Conservation (phyloP, 371 early-diverging fungal genomes). For the Umbelopsis sp. region DNA sequence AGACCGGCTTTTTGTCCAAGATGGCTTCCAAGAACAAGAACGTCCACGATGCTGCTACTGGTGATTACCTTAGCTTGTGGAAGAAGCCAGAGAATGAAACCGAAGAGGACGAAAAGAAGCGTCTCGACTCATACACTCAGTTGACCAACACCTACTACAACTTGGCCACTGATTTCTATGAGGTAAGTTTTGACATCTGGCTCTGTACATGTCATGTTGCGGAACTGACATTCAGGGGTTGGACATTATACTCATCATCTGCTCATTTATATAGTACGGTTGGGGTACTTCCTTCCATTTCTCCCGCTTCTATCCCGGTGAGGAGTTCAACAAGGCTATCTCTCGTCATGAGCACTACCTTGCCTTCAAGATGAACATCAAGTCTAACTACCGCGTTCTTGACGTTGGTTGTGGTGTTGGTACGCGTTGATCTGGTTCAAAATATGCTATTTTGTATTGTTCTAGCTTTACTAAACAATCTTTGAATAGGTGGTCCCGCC, state of each 20-base stretch:
- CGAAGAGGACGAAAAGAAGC: conserved; percentile 53
- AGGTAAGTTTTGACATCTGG: conserved; percentile 43
- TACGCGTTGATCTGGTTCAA: conserved; percentile 28
- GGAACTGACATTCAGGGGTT: conserved; percentile 4
- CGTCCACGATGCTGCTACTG: conserved; percentile 56
- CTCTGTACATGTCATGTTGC: background rate
- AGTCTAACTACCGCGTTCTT: conserved; percentile 70
- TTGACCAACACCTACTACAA: conserved; percentile 84
- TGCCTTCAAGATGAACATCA: conserved; percentile 74
- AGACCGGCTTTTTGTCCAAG: conserved; percentile 54
- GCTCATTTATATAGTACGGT: conserved; percentile 52
- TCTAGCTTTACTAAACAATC: conserved; percentile 20
- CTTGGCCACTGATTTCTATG: conserved; percentile 86
- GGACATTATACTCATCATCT: conserved; percentile 8
- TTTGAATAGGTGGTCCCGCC: conserved; percentile 77
- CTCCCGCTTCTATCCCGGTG: conserved; percentile 76
- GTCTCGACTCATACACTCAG: conserved; percentile 66
- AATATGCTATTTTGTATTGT: conserved; percentile 20
- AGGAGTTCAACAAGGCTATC: conserved; percentile 80
- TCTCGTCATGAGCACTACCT: conserved; percentile 92
- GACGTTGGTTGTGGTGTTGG: conserved; percentile 94
- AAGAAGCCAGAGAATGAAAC: conserved; percentile 51
- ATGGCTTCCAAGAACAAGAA: conserved; percentile 58
- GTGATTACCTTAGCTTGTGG: conserved; percentile 69
- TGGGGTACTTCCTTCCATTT: conserved; percentile 96